A percentile compares a stretch with the other conserved stretches of the same genome.
phyloP scores from a whole-genome alignment of 768 basidiomycete genomes.

The Erythrobasidium yunnanense region DNA sequence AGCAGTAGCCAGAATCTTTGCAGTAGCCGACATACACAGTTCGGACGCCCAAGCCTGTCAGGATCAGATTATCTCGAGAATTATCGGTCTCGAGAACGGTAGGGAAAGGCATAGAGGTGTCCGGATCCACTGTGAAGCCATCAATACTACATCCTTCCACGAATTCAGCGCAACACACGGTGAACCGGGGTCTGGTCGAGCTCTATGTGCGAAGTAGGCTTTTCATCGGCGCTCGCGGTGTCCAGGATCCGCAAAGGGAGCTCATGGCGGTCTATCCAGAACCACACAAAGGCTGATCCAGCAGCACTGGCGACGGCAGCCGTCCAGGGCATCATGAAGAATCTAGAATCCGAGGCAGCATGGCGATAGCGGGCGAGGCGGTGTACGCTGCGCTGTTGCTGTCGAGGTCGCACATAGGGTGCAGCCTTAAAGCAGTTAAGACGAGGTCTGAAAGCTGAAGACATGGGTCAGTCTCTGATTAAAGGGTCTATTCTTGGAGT shows the following conservation, averaged over 20 bases:
- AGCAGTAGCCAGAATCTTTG: not conserved
- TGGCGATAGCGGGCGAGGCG: too few species aligned
- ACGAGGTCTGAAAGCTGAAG: too few species aligned
- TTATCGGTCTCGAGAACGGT: slow-evolving; percentile 23
- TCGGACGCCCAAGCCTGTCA: slow-evolving; percentile 44
- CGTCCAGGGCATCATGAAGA: not conserved
- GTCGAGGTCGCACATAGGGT: too few species aligned
- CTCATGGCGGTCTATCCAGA: not conserved
- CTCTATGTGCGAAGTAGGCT: not conserved
- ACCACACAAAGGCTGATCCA: not conserved
- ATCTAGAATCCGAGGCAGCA: not conserved
- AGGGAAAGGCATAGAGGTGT: slow-evolving; percentile 42
- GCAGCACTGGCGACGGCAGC: not conserved
- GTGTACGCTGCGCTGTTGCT: too few species aligned
- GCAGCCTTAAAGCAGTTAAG: too few species aligned
- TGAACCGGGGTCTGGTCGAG: slow-evolving; percentile 22
- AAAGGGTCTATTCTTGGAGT: too few species aligned
- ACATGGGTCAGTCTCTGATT: too few species aligned
- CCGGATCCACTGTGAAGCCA: slow-evolving; percentile 39
- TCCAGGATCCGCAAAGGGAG: not conserved
- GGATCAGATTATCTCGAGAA: slow-evolving; percentile 30
- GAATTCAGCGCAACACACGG: too few species aligned
- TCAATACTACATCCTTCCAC: too few species aligned
- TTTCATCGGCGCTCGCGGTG: not conserved
- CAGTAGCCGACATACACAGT: slow-evolving; percentile 37